phyloP scores from a whole-genome alignment of 495 filamentous ascomycete species.

The Neurospora africana region DNA sequence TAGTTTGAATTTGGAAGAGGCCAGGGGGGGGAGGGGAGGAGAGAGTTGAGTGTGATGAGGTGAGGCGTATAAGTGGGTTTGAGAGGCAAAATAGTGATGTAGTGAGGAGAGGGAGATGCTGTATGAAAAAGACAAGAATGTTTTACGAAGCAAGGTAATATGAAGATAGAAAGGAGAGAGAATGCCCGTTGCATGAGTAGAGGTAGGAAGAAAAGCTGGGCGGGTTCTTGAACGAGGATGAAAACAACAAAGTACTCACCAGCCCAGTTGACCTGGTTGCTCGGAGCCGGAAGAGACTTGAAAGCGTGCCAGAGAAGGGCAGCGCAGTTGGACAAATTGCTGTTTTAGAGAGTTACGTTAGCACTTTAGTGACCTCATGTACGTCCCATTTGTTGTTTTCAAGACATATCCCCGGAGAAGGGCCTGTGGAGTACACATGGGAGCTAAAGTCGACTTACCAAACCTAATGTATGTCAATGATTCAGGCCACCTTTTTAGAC shows the following conservation, averaged over 20 bases:
- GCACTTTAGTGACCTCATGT: not conserved
- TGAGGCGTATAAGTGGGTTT: not conserved
- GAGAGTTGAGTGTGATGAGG: not conserved
- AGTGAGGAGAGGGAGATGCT: slow-evolving; percentile 10
- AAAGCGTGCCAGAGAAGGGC: slow-evolving; percentile 83
- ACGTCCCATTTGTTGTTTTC: not conserved
- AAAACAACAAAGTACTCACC: slow-evolving; percentile 34
- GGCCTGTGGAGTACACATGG: not conserved
- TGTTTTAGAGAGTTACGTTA: slow-evolving; percentile 18
- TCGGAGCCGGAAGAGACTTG: slow-evolving; percentile 65
- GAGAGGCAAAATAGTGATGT: slow-evolving; percentile 7
- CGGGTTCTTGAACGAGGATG: not conserved
- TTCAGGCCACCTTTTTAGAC: not conserved
- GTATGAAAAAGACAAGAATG: not conserved
- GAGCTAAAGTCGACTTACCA: slow-evolving; percentile 33
- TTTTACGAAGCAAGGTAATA: not conserved
- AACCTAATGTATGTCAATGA: slow-evolving; percentile 32
- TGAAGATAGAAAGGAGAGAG: not conserved
- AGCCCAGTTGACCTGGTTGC: slow-evolving; percentile 71
- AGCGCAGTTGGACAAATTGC: slow-evolving; percentile 76
- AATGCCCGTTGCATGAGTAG: not conserved
- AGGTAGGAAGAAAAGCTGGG: not conserved
- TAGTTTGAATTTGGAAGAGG: not conserved
- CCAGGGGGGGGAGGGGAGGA: not conserved
- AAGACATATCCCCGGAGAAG: not conserved